phyloP scores from a whole-genome alignment of 306 rosid genomes.

The Biancaea sappan region DNA sequence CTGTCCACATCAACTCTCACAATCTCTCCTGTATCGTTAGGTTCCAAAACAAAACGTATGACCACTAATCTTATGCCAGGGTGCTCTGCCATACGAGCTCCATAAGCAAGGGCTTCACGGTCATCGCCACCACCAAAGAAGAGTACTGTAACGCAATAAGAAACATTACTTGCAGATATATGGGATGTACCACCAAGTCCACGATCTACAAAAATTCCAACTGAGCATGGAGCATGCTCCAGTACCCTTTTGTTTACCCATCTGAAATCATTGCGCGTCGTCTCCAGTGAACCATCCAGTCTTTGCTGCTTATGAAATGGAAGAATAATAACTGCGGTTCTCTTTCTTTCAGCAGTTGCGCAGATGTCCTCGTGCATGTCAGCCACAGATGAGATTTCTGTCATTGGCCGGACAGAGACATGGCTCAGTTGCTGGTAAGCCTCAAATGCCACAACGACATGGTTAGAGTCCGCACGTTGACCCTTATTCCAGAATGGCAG shows the following conservation, averaged over 20 bases:
- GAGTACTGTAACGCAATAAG: conserved; percentile 53
- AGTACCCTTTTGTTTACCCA: conserved; percentile 70
- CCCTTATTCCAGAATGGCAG: conserved; percentile 73
- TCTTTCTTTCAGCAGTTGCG: conserved; percentile 64
- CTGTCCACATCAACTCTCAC: conserved; percentile 39
- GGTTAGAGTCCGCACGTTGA: conserved; percentile 43
- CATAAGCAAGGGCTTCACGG: conserved; percentile 80
- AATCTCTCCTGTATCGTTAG: conserved; percentile 39
- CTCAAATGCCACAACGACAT: conserved; percentile 69
- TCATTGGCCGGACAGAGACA: conserved; percentile 77
- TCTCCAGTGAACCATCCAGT: conserved; percentile 66
- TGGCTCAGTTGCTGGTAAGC: conserved; percentile 69
- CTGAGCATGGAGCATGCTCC: conserved; percentile 78
- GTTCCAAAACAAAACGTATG: conserved; percentile 52
- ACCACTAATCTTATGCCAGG: conserved; percentile 74
- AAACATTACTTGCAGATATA: conserved; percentile 72
- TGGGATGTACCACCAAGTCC: conserved; percentile 83
- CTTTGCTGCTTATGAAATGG: conserved; percentile 92
- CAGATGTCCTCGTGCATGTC: conserved; percentile 84
- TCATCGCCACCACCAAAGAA: conserved; percentile 95
- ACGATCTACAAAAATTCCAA: conserved; percentile 81
- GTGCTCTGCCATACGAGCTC: conserved; percentile 78
- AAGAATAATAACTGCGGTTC: conserved; percentile 67
- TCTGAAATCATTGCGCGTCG: conserved; percentile 56
- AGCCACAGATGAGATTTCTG: conserved; percentile 69